A percentile compares a stretch with the other conserved stretches of the same genome.
Evolutionary conservation across 345 rosid genomes (phyloP).

Genomic region (Melastoma malabathricum): DNA sequence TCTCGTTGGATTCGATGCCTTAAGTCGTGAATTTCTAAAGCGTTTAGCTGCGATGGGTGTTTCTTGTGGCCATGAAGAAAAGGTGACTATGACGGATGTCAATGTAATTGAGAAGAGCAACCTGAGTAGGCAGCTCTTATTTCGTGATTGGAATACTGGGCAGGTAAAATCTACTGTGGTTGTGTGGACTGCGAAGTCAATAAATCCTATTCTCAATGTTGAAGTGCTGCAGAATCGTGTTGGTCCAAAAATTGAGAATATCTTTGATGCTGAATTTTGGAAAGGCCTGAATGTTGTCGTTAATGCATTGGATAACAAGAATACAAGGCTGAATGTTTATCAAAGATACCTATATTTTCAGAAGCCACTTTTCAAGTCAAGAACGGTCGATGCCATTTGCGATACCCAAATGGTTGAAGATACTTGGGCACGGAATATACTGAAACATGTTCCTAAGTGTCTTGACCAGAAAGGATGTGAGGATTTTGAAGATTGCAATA

Average conservation of each 20-base stretch:
- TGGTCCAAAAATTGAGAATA: constrained; percentile 81
- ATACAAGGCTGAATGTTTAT: constrained; percentile 93
- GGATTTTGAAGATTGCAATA: constrained; percentile 76
- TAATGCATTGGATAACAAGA: constrained; percentile 92
- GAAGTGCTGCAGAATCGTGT: constrained; percentile 95
- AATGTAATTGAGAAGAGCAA: constrained; percentile 98
- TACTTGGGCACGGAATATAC: constrained; percentile 85
- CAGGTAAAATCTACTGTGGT: constrained; percentile 98
- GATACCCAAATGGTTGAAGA: constrained; percentile 98
- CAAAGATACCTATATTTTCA: constrained; percentile 94
- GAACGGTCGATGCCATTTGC: constrained; percentile 97
- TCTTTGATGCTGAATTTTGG: constrained; percentile 85
- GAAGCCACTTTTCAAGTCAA: constrained; percentile 98
- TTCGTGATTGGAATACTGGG: constrained; percentile 98
- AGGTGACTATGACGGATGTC: constrained; percentile 86
- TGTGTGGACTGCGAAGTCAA: constrained; percentile 68
- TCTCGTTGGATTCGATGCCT: constrained; percentile 93
- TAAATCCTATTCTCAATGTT: constrained; percentile 65
- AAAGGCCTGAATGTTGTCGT: constrained; percentile 70
- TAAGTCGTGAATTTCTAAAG: constrained; percentile 93
- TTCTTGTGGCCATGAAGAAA: constrained; percentile 71
- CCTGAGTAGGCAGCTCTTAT: constrained; percentile 93
- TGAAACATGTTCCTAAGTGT: constrained; percentile 78
- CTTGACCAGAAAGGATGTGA: constrained; percentile 77
- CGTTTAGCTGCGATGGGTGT: constrained; percentile 96